phyloP scores from a whole-genome alignment of 2,329 filamentous ascomycete species.

The Gnomoniopsis smithogilvyi region DNA sequence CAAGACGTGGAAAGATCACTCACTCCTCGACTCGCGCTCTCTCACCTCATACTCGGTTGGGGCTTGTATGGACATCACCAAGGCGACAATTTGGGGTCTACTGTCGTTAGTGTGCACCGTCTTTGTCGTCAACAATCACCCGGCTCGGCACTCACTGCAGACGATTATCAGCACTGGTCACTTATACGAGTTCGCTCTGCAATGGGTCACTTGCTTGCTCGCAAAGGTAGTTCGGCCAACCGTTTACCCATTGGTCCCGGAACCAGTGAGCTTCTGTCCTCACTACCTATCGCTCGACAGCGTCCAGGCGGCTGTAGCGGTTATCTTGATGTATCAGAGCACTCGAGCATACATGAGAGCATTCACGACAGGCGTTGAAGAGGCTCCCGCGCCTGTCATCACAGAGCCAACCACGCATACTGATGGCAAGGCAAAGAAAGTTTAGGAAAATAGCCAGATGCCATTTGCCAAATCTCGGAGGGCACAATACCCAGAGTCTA shows the following conservation, averaged over 20 bases:
- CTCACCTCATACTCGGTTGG: conserved; percentile 50
- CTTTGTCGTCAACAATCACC: conserved; percentile 40
- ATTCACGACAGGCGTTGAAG: not conserved
- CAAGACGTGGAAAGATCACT: conserved; percentile 58
- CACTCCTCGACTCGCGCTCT: conserved; percentile 55
- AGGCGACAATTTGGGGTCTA: conserved; percentile 51
- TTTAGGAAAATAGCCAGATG: too few relatives aligned
- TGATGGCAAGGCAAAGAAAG: too few relatives aligned
- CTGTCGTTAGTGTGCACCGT: conserved; percentile 46
- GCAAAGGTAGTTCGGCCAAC: conserved; percentile 36
- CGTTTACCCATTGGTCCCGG: conserved; percentile 44
- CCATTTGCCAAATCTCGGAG: too few relatives aligned
- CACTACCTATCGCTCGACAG: conserved; percentile 51
- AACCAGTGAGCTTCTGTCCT: conserved; percentile 49
- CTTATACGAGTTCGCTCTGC: conserved; percentile 51
- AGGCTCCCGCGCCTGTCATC: too few relatives aligned
- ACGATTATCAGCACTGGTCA: conserved; percentile 43
- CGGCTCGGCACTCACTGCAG: conserved; percentile 47
- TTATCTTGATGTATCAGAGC: not conserved
- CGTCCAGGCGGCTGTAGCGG: conserved; percentile 52
- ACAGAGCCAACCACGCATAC: too few relatives aligned
- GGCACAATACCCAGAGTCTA: too few relatives aligned
- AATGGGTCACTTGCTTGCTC: conserved; percentile 46
- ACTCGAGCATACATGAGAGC: not conserved
- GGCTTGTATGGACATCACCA: conserved; percentile 54